Evolutionary conservation across 2,329 filamentous ascomycete species (phyloP).

Genomic region (Colletotrichum navitas): DNA sequence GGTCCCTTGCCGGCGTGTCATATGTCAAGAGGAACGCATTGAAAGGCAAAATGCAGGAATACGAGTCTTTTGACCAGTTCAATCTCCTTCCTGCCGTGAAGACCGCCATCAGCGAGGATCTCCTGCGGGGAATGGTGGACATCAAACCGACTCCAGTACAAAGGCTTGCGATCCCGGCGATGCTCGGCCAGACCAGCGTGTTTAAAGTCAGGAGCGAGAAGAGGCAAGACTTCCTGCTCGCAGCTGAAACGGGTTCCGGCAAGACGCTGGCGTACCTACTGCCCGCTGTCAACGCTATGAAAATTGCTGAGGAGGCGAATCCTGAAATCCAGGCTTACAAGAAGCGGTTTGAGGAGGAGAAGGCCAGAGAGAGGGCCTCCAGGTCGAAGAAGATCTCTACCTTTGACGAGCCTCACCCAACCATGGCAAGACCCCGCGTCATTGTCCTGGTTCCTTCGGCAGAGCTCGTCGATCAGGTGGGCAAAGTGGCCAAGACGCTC

Average conservation of each 20-base stretch:
- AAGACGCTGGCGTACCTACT: constrained; percentile 95
- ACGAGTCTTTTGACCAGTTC: constrained; percentile 87
- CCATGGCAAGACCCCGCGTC: constrained; percentile 82
- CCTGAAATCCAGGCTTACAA: constrained; percentile 69
- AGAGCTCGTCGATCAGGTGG: constrained; percentile 91
- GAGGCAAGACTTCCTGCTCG: constrained; percentile 78
- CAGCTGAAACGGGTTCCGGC: constrained; percentile 95
- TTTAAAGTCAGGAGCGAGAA: constrained; percentile 48
- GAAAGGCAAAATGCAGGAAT: constrained; percentile 70
- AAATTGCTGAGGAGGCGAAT: constrained; percentile 77
- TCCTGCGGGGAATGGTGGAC: constrained; percentile 79
- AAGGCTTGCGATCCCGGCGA: constrained; percentile 84
- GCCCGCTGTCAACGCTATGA: constrained; percentile 87
- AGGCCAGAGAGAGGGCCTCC: constrained; percentile 65
- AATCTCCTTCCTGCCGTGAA: constrained; percentile 78
- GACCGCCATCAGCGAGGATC: constrained; percentile 78
- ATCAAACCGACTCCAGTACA: constrained; percentile 90
- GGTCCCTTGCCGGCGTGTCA: constrained; percentile 78
- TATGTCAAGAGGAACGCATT: constrained; percentile 74
- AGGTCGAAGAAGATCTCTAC: constrained; percentile 69
- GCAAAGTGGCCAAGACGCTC: constrained; percentile 81
- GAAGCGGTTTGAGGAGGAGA: constrained; percentile 66
- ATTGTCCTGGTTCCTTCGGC: constrained; percentile 92
- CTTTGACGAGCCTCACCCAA: constrained; percentile 77
- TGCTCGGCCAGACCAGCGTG: constrained; percentile 71